These are phyloP conservation scores for Aristolochia fimbriata DNA, from an alignment of 164 flowering plant species.

Conservation along the genomic window DNA sequence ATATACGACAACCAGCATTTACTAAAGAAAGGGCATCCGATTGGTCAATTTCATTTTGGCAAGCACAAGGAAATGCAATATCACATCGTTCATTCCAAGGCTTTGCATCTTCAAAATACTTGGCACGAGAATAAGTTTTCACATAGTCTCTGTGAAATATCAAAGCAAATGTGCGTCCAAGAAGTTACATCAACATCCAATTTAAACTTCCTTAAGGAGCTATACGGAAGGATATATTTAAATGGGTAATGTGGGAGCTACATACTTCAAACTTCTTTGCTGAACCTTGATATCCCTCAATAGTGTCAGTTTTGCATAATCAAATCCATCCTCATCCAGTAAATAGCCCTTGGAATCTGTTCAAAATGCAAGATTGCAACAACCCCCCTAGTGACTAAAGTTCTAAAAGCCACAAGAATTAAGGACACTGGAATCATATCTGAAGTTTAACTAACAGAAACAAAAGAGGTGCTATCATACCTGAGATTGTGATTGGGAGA, in stretches of 20 bases:
- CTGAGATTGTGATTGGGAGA: constrained; percentile 82
- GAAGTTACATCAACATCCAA: not conserved
- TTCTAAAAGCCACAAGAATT: not conserved
- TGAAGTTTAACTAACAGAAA: too few species aligned
- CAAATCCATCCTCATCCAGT: constrained; percentile 98
- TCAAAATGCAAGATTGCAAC: constrained; percentile 4
- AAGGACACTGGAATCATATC: not conserved
- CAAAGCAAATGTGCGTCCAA: not conserved
- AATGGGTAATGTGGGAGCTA: constrained; percentile 4
- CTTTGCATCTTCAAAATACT: constrained; percentile 88
- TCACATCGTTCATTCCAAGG: constrained; percentile 99
- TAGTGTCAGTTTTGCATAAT: constrained; percentile 72
- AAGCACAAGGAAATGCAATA: constrained; percentile 94
- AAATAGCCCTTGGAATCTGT: constrained; percentile 97
- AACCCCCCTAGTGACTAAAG: too few species aligned
- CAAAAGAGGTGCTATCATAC: constrained; percentile 20
- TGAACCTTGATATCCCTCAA: constrained; percentile 82
- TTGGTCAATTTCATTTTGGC: constrained; percentile 92
- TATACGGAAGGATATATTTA: not conserved
- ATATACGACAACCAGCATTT: constrained; percentile 82
- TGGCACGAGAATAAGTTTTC: constrained; percentile 87
- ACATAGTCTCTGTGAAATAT: constrained; percentile 67
- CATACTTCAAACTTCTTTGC: constrained; percentile 80
- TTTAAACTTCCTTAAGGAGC: not conserved
- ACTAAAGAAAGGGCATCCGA: constrained; percentile 89